These are phyloP conservation scores for Picochlorum sp. DNA, from an alignment of 139 green algal genomes.

Conservation along the genomic window DNA sequence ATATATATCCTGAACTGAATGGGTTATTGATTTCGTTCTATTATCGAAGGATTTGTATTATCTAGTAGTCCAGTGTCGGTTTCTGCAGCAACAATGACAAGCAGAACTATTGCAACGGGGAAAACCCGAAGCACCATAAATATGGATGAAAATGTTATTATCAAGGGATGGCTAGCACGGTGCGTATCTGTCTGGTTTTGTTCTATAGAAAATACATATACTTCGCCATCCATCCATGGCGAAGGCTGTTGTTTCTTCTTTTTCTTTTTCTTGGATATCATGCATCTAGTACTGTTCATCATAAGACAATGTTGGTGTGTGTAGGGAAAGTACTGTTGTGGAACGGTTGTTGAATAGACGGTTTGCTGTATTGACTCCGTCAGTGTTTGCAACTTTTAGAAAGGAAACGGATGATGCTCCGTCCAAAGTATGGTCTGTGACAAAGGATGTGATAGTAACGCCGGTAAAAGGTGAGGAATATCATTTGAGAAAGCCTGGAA, in stretches of 20 bases:
- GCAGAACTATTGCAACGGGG: no score
- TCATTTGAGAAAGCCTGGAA: conserved; percentile 20
- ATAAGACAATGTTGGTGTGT: neutral
- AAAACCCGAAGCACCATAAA: no score
- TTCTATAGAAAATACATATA: no score
- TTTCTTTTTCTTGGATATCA: neutral
- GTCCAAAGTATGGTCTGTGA: conserved; percentile 26
- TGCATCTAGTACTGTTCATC: no score
- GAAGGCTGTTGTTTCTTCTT: neutral
- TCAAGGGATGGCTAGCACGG: neutral
- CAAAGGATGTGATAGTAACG: conserved; percentile 3
- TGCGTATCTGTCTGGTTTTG: neutral
- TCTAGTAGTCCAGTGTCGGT: no score
- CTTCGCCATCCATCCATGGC: no score
- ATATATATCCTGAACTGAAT: no score
- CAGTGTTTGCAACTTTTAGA: conserved; percentile 20
- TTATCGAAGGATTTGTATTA: no score
- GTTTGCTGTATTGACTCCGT: conserved; percentile 18
- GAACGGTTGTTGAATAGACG: conserved; percentile 28
- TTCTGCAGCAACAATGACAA: no score
- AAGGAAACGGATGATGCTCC: conserved; percentile 6
- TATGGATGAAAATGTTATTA: no score
- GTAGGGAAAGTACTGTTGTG: conserved; percentile 23
- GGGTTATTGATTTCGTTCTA: no score
- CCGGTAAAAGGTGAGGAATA: conserved; percentile 9